Evolutionary conservation across 495 filamentous ascomycete species (phyloP), one percentile per base, ranked within the genome.

Genomic region (Aspergillus hancockii): DNA sequence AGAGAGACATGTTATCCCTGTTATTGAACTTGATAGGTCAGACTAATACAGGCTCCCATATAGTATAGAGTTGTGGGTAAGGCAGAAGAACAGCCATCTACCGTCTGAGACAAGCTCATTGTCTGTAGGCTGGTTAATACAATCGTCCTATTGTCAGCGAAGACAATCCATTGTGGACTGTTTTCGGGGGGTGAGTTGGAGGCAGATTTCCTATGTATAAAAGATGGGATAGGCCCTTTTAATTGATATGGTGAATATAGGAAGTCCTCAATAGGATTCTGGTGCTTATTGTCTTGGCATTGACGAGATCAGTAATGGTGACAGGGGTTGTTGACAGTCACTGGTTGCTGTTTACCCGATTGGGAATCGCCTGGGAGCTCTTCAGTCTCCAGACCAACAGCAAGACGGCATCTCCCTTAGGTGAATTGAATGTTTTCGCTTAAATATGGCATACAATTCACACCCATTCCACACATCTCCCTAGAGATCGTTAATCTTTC

Each of bases 301-400:
- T 47, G 19, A 47, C 18, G 25, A 28, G 25, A 7, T 3, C 25
- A 28, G 25, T 7, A 28, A 21, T 47, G 43, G 9, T 8, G 16
- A 4, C 6, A 23, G 12, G 43, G 43, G 21, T 47, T 47, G 43
- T 47, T 47, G 43, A 47, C 43, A 47, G 43, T 47, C 19, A 47
- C 43, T 47, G 6, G n/a, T 47, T 18, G 12, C 12, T 47, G 43
- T 22, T 47, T 47, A 22, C 43, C 43, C 43, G 8, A 23, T 47
- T 47, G 18, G 43, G 43, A 23, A 47, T 23, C 9, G 25, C 25
- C 25, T 28, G 25, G 3, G 25, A 28, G 7, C 25, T 21, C 21
- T 47, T 21, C 43, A 47, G 43, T 47, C 2, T 21, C 21, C 43
- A 22, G 21, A 22, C 43, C 43, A 47, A 47, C 43, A 47, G 21